These are phyloP conservation scores for Nitzschia sp. DNA, from an alignment of 108 stramenopile genomes.

Conservation along the genomic window DNA sequence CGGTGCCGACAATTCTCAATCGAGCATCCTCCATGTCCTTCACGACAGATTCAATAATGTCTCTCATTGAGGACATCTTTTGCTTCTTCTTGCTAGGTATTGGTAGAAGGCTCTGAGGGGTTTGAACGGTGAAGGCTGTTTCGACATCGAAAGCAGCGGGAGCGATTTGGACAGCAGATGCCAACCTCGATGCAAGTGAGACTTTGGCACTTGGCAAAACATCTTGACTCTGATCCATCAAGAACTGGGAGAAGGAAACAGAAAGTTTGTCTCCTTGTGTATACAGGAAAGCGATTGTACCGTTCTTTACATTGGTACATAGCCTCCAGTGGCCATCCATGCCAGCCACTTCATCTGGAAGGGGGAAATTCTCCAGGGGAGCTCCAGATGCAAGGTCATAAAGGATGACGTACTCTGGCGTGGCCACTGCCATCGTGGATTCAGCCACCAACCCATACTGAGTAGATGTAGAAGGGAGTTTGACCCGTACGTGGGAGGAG, in stretches of 20 bases:
- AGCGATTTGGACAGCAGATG: slow-evolving; percentile 1
- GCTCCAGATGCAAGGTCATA: slow-evolving; percentile 32
- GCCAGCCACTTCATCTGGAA: slow-evolving; percentile 10
- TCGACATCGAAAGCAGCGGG: neutral
- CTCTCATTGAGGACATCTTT: slow-evolving; percentile 9
- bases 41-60: slow-evolving; percentile 7
- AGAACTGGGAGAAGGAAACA: slow-evolving; percentile 16
- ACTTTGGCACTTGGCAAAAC: neutral
- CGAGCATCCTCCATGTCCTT: slow-evolving; percentile 13
- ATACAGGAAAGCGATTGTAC: slow-evolving; percentile 10
- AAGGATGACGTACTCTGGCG: slow-evolving; percentile 21
- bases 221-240: slow-evolving; percentile 21
- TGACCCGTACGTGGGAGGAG: slow-evolving; percentile 10
- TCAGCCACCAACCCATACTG: slow-evolving; percentile 25
- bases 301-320: slow-evolving; percentile 16
- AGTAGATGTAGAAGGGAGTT: slow-evolving; percentile 17
- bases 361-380: slow-evolving; percentile 11
- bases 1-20: neutral
- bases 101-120: too few species aligned
- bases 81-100: neutral
- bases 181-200: slow-evolving; percentile 6
- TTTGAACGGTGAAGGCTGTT: neutral
- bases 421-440: slow-evolving; percentile 24
- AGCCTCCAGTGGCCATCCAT: slow-evolving; percentile 20
- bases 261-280: slow-evolving; percentile 9